These are phyloP conservation scores for Cavenderia fasciculata DNA, from an alignment of 78 protist genomes.

Conservation along the genomic window DNA sequence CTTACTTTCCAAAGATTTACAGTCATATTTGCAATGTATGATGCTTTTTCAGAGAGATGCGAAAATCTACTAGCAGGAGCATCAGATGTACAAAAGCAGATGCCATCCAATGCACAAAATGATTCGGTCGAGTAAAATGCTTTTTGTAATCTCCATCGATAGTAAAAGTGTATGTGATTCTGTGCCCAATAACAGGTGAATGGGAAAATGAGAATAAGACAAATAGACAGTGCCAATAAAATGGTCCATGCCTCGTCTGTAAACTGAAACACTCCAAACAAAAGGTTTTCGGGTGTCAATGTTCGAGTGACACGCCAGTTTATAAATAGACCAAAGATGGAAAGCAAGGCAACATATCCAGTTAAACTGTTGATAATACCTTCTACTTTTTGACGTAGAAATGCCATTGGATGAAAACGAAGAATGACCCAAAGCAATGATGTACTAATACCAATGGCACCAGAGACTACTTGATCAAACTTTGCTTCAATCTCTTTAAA, in stretches of 20 bases:
- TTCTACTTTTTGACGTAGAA: neutral
- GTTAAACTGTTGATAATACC: conserved; percentile 8
- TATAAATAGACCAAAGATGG: conserved; percentile 16
- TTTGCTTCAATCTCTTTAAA: neutral
- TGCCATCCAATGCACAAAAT: conserved; percentile 8
- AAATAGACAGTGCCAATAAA: neutral
- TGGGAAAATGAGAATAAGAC: neutral
- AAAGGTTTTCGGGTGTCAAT: neutral
- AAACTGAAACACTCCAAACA: neutral
- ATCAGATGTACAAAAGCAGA: neutral
- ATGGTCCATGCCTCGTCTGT: neutral
- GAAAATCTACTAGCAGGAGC: neutral
- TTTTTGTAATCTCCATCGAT: conserved; percentile 1
- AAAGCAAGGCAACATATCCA: conserved; percentile 11
- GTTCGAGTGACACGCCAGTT: neutral
- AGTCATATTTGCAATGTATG: neutral
- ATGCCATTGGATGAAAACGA: conserved; percentile 25
- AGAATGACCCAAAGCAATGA: neutral
- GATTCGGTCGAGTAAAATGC: neutral
- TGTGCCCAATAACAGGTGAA: neutral
- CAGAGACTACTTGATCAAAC: conserved; percentile 2
- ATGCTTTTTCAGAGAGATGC: neutral
- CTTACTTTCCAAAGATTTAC: conserved; percentile 1
- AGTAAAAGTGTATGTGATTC: neutral
- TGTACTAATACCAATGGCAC: conserved; percentile 4